Evolutionary conservation across 2,329 filamentous ascomycete species (phyloP).

Genomic region (Aspergillus pseudoglaucus): DNA sequence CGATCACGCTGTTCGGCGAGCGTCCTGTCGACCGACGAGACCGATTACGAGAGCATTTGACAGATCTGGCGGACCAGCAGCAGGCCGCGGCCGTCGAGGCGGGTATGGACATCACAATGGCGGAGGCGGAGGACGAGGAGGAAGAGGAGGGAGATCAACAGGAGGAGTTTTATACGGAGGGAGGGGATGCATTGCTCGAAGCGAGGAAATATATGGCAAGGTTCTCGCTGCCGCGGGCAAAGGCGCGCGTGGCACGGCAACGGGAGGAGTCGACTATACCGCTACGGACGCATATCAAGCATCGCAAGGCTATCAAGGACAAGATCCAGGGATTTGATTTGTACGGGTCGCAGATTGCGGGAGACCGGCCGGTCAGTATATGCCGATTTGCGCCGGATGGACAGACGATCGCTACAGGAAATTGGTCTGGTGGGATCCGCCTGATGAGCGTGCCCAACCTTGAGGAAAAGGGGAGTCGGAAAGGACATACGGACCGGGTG

Average conservation of each 20-base stretch:
- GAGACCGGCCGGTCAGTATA: conserved; percentile 85
- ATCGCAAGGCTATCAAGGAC: conserved; percentile 83
- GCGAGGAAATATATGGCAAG: conserved; percentile 72
- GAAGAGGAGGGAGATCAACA: conserved; percentile 67
- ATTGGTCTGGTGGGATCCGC: conserved; percentile 86
- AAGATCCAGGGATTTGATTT: conserved; percentile 76
- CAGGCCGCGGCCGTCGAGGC: conserved; percentile 41
- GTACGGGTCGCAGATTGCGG: conserved; percentile 87
- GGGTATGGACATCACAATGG: conserved; percentile 49
- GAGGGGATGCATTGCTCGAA: conserved; percentile 64
- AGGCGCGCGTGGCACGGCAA: conserved; percentile 68
- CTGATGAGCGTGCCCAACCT: conserved; percentile 77
- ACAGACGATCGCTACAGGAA: conserved; percentile 77
- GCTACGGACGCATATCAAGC: conserved; percentile 83
- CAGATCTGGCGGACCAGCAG: conserved; percentile 61
- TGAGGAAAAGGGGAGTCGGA: conserved; percentile 65
- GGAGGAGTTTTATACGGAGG: conserved; percentile 92
- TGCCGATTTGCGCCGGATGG: conserved; percentile 84
- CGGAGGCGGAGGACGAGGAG: conserved; percentile 41
- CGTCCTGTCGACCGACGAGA: conserved; percentile 79
- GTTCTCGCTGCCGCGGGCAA: conserved; percentile 78
- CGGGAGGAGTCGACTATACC: conserved; percentile 76
- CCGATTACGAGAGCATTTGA: conserved; percentile 73
- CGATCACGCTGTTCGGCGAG: conserved; percentile 91
- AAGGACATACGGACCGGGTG: conserved; percentile 82